Evolutionary conservation across 139 green algal species (phyloP).

Genomic region (Deuterostichococcus epilithicus): DNA sequence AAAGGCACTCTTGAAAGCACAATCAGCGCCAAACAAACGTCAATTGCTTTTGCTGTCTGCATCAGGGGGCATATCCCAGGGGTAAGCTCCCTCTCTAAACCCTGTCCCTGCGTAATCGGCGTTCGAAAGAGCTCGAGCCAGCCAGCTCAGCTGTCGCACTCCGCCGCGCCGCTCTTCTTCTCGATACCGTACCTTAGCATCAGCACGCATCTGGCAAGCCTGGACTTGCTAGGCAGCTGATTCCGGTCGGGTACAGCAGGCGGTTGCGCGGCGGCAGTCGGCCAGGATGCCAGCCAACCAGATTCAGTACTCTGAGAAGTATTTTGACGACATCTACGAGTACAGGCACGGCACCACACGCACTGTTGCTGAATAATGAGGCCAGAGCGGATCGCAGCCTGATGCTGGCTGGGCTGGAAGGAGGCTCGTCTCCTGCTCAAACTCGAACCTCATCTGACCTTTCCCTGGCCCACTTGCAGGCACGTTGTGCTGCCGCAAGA

Average conservation of each 20-base stretch:
- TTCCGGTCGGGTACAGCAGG: no score
- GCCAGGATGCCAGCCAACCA: slow-evolving; percentile 29
- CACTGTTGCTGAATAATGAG: not conserved
- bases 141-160: not conserved
- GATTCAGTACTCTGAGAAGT: slow-evolving; percentile 91
- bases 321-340: slow-evolving; percentile 95
- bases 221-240: not conserved
- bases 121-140: no score
- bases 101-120: no score
- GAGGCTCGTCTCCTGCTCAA: not conserved
- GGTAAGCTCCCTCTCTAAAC: no score
- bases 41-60: no score
- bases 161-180: no score
- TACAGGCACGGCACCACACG: slow-evolving; percentile 59
- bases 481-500: slow-evolving; percentile 94
- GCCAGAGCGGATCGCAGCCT: not conserved
- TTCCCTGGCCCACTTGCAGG: slow-evolving; percentile 40
- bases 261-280: not conserved
- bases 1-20: no score
- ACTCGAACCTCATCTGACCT: not conserved
- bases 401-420: not conserved
- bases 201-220: no score
- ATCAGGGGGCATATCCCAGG: no score
- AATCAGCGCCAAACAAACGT: no score
- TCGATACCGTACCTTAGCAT: not conserved